Base-by-base conservation (phyloP, 2,329 filamentous ascomycete genomes). In the Lojkania enalia region DNA sequence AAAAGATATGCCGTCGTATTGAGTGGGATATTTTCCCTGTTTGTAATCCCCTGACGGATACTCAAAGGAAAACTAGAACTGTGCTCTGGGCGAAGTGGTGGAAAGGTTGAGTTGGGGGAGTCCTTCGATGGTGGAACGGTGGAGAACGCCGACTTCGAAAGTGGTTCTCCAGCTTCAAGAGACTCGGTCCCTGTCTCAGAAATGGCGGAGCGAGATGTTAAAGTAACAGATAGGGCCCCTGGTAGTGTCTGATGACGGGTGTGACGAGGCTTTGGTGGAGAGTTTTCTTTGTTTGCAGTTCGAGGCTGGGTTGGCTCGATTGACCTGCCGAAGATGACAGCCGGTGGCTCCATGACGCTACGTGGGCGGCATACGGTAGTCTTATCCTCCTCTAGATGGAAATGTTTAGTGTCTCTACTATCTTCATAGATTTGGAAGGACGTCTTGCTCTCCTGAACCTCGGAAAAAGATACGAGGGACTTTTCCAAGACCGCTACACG, bases 341-440 rank as follows among this genome's bases (percentile, higher is more conserved):
- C 20, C 20, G 44, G 23, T 2, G 36, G 37, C 12, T 48, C 41
- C 18, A 33, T 27, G n/a, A 33, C 16, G 6, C 25, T 27, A 4
- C 29, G 33, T 14, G 30, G 11, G n/a, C n/a, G 32, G 14, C 21
- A 3, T 2, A 58, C 58, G 2, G 23, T 29, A 1, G 42, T 46
- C 16, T 46, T 41, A 4, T 57, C 48, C 5, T 46, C 15, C 13
- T 52, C 49, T 19, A 42, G 41, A 5, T 42, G 49, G 25, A 49
- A 30, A 12, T 39, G 46, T 30, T 36, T 42, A 13, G 49, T 51
- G 2, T 62, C 51, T 38, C 60, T 67, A 33, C 46, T 55, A 35
- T 69, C 65, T 37, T 69, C 64, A 31, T 61, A 62, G 16, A 69
- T 68, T 2, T 60, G 44, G 39, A 70, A 66, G 0, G 57, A 51